A percentile compares a stretch with the other conserved stretches of the same genome.
Conservation (phyloP, 345 rosid species). For the Zanthoxylum bungeanum region DNA sequence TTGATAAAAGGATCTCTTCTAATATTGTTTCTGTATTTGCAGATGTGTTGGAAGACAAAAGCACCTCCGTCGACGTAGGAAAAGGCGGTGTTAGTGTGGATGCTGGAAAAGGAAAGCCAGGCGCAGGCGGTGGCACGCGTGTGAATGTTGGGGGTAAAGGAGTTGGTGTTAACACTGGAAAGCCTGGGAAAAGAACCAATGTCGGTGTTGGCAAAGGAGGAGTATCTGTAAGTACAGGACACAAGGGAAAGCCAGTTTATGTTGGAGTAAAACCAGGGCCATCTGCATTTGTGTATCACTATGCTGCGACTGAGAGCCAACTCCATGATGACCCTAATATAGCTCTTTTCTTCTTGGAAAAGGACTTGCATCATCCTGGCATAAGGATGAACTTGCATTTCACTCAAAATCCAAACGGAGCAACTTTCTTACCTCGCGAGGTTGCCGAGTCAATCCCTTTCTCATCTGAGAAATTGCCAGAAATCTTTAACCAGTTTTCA, state of each 20-base stretch:
- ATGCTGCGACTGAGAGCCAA: slow-evolving; percentile 69
- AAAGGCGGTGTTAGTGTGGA: slow-evolving; percentile 48
- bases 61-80: slow-evolving; percentile 49
- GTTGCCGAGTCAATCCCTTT: slow-evolving; percentile 60
- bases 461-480: slow-evolving; percentile 52
- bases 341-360: slow-evolving; percentile 81
- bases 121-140: slow-evolving; percentile 46
- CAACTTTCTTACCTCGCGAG: slow-evolving; percentile 64
- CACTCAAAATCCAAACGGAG: slow-evolving; percentile 34
- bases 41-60: slow-evolving; percentile 61
- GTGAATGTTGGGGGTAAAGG: too few species aligned
- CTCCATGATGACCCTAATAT: slow-evolving; percentile 52
- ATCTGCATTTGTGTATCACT: slow-evolving; percentile 18
- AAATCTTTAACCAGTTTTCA: slow-evolving; percentile 45
- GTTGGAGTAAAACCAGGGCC: slow-evolving; percentile 54
- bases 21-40: slow-evolving; percentile 6
- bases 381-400: slow-evolving; percentile 56
- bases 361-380: slow-evolving; percentile 55
- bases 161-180: too few species aligned
- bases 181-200: too few species aligned
- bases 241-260: slow-evolving; percentile 59
- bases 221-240: slow-evolving; percentile 47
- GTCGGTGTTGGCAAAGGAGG: slow-evolving; percentile 95
- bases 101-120: slow-evolving; percentile 45
- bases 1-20: not conserved